Conservation (phyloP, 2,329 filamentous ascomycete species). For the Fusarium sp. region DNA sequence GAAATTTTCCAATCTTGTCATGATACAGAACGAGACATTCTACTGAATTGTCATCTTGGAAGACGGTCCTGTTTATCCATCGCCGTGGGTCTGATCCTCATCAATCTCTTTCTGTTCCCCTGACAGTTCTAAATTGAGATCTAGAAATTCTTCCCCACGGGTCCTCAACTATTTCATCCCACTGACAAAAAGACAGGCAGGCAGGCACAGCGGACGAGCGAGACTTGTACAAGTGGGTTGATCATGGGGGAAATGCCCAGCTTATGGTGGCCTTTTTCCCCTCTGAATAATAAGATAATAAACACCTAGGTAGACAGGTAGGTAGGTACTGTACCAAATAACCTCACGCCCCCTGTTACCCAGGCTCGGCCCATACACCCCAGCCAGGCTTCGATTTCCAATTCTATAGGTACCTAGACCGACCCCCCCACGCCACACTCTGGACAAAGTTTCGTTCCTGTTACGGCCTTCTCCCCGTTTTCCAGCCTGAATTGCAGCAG, state of each 20-base stretch:
- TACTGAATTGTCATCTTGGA: too few relatives aligned
- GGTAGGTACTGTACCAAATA: conserved; percentile 1
- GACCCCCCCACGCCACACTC: conserved; percentile 37
- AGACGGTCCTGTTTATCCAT: not conserved
- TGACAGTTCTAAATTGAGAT: conserved; percentile 9
- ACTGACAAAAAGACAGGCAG: not conserved
- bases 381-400: conserved; percentile 4
- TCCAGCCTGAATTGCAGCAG: conserved; percentile 37
- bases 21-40: too few relatives aligned
- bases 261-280: conserved; percentile 4
- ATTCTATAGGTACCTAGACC: conserved; percentile 8
- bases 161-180: conserved; percentile 10
- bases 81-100: conserved; percentile 25
- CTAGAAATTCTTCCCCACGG: conserved; percentile 21
- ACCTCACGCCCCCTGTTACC: conserved; percentile 9
- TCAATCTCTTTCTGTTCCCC: conserved; percentile 26
- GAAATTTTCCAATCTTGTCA: too few relatives aligned
- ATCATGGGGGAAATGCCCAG: conserved; percentile 11
- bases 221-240: not conserved
- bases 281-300: not conserved
- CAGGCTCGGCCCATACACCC: not conserved
- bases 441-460: conserved; percentile 23
- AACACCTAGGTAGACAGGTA: too few relatives aligned
- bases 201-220: not conserved
- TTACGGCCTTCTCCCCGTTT: conserved; percentile 44